These are phyloP conservation scores for Syzygium jambos DNA, from an alignment of 345 rosid genomes.

Conservation along the genomic window DNA sequence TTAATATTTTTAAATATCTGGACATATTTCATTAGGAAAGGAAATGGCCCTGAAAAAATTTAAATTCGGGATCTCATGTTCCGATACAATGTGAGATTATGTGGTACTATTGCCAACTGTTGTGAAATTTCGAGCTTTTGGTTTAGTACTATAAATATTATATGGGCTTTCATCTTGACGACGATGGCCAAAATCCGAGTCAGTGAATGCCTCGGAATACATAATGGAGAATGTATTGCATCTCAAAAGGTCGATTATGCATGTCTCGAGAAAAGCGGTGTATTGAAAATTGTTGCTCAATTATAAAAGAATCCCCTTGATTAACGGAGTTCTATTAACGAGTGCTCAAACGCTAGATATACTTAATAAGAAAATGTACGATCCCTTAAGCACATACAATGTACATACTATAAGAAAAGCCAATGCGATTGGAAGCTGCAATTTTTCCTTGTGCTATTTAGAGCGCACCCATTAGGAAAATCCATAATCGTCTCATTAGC, in stretches of 20 bases:
- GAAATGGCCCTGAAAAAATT: no score
- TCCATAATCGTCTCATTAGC: no score
- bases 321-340: neutral
- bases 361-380: neutral
- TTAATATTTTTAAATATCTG: no score
- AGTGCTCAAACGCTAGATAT: neutral
- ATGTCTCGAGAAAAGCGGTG: neutral
- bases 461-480: no score
- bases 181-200: no score
- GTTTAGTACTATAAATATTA: no score
- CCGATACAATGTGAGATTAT: no score
- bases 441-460: neutral
- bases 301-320: neutral
- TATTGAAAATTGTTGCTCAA: neutral
- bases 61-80: no score
- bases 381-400: neutral
- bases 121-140: neutral
- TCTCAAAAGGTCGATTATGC: neutral
- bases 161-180: neutral
- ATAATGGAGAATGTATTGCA: neutral
- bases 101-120: fast-evolving
- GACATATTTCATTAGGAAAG: no score
- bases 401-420: neutral
- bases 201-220: neutral
- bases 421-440: neutral